Evolutionary conservation across 2,329 filamentous ascomycete species (phyloP), one percentile per base, ranked within the genome.

Genomic region (Colletotrichum tropicale): DNA sequence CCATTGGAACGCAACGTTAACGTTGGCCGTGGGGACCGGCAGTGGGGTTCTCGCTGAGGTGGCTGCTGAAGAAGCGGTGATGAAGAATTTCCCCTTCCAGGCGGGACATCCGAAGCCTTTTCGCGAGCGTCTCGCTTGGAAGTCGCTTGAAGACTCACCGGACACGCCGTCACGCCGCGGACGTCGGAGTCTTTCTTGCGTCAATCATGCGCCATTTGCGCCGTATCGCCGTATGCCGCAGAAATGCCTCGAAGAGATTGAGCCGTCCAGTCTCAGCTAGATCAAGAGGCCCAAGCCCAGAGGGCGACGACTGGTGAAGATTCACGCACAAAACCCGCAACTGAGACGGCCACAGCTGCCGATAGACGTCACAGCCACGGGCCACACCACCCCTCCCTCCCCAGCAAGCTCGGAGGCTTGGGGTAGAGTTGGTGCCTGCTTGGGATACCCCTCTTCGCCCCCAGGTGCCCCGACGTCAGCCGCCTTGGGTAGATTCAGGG

Each of bases 281-380:
- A 72, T 60, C 73, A 64, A 65, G 36, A 34, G 21, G 15, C 15
- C 34, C n/a, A 12, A 52, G n/a, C n/a, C n/a, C 43, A 21, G 4
- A 52, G 24, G 32, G 9, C 21, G 52, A 38, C 55, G 70, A 75
- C 24, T 73, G 73, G 73, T 62, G 13, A 68, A 48, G 73, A 73
- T 36, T 69, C 30, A 69, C 70, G 73, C 73, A 73, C 64, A 75
- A 75, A 75, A 60, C 38, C 56, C 73, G 70, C 73, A 75, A 75
- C 21, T 36, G 64, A 68, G 65, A 56, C 69, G 72, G 73, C 73
- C 38, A 75, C 64, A 36, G 26, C 48, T 70, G 61, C 48, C 15
- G 58, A 32, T 65, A 66, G 70, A 75, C 70, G 73, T 75, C 70
- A 75, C 70, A 68, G 73, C 70, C 73, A 65, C 72, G 6, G 30